These are phyloP conservation scores for Cladophialophora psammophila DNA, from an alignment of 2,329 filamentous ascomycete species.

Conservation along the genomic window DNA sequence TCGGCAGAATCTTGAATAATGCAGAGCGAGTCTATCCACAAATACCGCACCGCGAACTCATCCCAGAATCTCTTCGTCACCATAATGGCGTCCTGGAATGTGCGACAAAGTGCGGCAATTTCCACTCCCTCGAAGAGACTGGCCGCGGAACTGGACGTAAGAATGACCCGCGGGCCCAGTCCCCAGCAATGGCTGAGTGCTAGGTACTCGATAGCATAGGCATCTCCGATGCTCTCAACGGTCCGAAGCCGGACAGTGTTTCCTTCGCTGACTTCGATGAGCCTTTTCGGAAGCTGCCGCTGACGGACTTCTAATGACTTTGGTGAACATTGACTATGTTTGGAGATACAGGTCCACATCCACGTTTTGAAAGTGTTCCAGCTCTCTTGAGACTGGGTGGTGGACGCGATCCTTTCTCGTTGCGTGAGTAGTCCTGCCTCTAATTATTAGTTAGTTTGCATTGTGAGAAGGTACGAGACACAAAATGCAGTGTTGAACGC, in stretches of 20 bases:
- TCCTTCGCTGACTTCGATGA: conserved; percentile 1
- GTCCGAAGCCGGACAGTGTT: conserved; percentile 2
- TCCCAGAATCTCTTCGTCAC: conserved; percentile 30
- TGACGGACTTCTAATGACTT: not conserved
- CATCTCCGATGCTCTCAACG: conserved; percentile 5
- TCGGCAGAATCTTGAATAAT: conserved; percentile 39
- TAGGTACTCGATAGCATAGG: conserved; percentile 12
- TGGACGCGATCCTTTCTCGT: not conserved
- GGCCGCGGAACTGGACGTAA: not conserved
- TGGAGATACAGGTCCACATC: conserved; percentile 11
- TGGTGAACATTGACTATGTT: conserved; percentile 6
- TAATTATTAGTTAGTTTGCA: not conserved
- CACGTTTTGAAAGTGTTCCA: conserved; percentile 8
- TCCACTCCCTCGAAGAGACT: conserved; percentile 16
- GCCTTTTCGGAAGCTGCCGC: conserved; percentile 3
- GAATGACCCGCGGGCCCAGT: not conserved
- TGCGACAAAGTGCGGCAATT: conserved; percentile 31
- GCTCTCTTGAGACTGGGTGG: conserved; percentile 6
- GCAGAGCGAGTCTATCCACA: conserved; percentile 42
- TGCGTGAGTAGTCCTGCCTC: not conserved
- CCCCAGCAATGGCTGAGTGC: conserved; percentile 21
- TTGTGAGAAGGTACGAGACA: not conserved
- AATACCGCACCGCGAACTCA: conserved; percentile 33
- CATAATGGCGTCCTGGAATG: conserved; percentile 39
- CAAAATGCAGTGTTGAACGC: not conserved